Percentiles rank a stretch among this genome's conserved stretches.
These are phyloP conservation scores for Solanum hybrid DNA, from an alignment of 305 asterid species.

Conservation along the genomic window DNA sequence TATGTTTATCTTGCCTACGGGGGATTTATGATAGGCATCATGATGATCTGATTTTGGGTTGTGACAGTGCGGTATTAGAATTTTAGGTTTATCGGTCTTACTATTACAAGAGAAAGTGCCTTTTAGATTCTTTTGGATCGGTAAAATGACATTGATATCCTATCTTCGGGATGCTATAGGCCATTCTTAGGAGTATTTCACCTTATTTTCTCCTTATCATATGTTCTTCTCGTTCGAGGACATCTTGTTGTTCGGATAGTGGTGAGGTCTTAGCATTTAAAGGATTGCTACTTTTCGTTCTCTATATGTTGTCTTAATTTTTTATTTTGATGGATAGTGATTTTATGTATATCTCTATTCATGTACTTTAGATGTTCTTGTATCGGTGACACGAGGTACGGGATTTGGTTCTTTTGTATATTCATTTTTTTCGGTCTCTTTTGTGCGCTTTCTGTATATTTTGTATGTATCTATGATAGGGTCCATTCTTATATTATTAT, in stretches of 20 bases:
- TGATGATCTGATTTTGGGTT: background rate
- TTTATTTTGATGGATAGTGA: background rate
- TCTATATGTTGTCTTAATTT: background rate
- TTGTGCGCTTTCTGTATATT: background rate
- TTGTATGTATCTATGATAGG: background rate
- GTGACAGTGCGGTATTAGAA: background rate
- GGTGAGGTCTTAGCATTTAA: background rate
- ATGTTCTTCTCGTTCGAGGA: background rate
- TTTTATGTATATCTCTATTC: background rate
- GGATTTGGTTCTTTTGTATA: background rate
- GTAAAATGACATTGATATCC: background rate
- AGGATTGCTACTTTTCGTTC: background rate
- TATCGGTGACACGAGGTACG: background rate
- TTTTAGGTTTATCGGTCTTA: background rate
- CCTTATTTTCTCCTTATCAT: background rate
- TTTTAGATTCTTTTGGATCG: background rate
- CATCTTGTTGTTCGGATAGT: background rate
- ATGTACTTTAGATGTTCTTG: background rate
- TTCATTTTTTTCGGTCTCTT: background rate
- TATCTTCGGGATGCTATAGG: background rate
- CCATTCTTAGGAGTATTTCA: background rate
- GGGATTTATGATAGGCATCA: background rate
- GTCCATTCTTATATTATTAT: background rate
- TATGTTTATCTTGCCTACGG: background rate
- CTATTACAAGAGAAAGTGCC: background rate